phyloP scores from a whole-genome alignment of 1,284 basidiomycete genomes.

The Apiotrichum montevideense region DNA sequence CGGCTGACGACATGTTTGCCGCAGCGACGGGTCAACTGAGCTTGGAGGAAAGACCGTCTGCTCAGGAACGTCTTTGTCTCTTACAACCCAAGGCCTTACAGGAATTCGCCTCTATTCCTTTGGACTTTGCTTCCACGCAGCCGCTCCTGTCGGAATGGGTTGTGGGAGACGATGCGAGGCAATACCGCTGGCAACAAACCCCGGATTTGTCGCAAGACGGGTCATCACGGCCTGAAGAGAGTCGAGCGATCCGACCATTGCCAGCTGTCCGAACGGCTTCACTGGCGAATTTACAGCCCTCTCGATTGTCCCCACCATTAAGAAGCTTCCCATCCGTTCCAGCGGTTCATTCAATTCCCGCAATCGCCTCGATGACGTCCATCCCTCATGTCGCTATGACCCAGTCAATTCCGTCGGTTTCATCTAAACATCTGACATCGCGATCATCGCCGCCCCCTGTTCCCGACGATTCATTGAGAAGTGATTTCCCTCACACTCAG shows the following conservation, averaged over 20 bases:
- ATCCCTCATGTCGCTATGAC: not conserved
- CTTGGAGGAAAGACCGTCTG: slow-evolving; percentile 15
- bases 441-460: not conserved
- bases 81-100: slow-evolving; percentile 8
- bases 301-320: too few relatives aligned
- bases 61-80: slow-evolving; percentile 1
- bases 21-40: slow-evolving; percentile 25
- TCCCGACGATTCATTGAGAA: slow-evolving; percentile 18
- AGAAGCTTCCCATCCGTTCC: not conserved
- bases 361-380: not conserved
- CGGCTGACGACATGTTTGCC: slow-evolving; percentile 27
- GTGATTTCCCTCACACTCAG: not conserved
- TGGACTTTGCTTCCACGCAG: not conserved
- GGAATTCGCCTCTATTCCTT: not conserved
- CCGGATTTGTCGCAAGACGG: not conserved
- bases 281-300: too few relatives aligned
- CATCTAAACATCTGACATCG: not conserved
- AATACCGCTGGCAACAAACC: slow-evolving; percentile 19
- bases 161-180: slow-evolving; percentile 13
- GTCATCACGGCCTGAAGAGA: slow-evolving; percentile 11
- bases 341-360: not conserved
- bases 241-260: not conserved
- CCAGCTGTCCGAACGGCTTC: not conserved
- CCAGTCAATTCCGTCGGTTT: not conserved
- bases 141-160: slow-evolving; percentile 29